Evolutionary conservation across 2,329 filamentous ascomycete genomes (phyloP).

Genomic region (Chaetomium olivaceum): DNA sequence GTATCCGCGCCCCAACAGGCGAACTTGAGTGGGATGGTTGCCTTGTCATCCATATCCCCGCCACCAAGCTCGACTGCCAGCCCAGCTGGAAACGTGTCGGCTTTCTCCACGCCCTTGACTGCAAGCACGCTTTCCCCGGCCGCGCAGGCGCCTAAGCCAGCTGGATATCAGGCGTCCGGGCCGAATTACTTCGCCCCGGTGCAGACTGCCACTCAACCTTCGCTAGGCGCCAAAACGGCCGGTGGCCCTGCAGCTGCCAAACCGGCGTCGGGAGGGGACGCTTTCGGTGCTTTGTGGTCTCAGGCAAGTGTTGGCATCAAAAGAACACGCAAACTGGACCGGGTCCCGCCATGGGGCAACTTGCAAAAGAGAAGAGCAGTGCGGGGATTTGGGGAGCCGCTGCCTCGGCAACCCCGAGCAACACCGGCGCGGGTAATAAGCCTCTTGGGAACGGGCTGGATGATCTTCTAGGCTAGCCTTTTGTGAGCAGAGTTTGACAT

Average conservation of each 20-base stretch:
- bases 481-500: not conserved
- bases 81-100: conserved; percentile 63
- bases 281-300: conserved; percentile 86
- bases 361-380: conserved; percentile 97
- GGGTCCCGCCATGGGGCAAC: conserved; percentile 82
- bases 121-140: conserved; percentile 43
- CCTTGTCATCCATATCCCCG: conserved; percentile 78
- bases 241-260: conserved; percentile 49
- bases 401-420: conserved; percentile 38
- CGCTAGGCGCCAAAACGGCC: conserved; percentile 24
- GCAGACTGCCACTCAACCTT: conserved; percentile 31
- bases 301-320: conserved; percentile 72
- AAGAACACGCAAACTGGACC: conserved; percentile 64
- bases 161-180: conserved; percentile 71
- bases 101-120: conserved; percentile 54
- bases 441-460: conserved; percentile 44
- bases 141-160: conserved; percentile 53
- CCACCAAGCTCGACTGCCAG: conserved; percentile 58
- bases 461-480: conserved; percentile 50
- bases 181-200: conserved; percentile 97
- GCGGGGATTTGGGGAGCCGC: conserved; percentile 90
- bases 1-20: conserved; percentile 79
- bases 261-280: conserved; percentile 68
- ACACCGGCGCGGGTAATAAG: conserved; percentile 24
- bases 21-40: conserved; percentile 77